Evolutionary conservation across 2,329 filamentous ascomycete species (phyloP).

Genomic region (Fonsecaea pedrosoi): DNA sequence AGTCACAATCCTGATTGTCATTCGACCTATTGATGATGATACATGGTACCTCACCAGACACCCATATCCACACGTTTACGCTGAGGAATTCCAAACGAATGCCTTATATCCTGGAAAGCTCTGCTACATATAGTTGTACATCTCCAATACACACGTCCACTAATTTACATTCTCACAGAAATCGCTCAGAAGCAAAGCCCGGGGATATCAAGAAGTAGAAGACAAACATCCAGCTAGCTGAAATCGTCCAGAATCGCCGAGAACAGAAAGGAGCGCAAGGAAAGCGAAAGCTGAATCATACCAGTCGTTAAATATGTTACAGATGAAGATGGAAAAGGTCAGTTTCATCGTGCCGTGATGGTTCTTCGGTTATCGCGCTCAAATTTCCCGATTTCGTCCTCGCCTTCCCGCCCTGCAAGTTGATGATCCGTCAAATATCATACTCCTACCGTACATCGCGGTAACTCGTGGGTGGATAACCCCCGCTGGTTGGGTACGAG

Average conservation of each 20-base stretch:
- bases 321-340: background rate
- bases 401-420: background rate
- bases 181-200: background rate
- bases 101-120: background rate
- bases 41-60: background rate
- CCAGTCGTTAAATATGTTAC: constrained; percentile 19
- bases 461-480: constrained; percentile 35
- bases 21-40: background rate
- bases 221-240: background rate
- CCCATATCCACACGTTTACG: background rate
- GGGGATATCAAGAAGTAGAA: constrained; percentile 2
- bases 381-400: background rate
- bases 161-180: constrained; percentile 3
- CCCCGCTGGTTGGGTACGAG: constrained; percentile 25
- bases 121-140: background rate
- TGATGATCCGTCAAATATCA: background rate
- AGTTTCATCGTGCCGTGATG: background rate
- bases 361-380: background rate
- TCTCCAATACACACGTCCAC: background rate
- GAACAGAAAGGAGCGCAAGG: background rate
- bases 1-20: background rate
- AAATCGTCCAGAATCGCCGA: background rate
- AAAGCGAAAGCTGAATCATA: background rate
- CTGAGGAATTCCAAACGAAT: background rate
- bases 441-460: constrained; percentile 26